Base-by-base conservation (phyloP, 164 flowering plant genomes). In the Taxillus chinensis region DNA sequence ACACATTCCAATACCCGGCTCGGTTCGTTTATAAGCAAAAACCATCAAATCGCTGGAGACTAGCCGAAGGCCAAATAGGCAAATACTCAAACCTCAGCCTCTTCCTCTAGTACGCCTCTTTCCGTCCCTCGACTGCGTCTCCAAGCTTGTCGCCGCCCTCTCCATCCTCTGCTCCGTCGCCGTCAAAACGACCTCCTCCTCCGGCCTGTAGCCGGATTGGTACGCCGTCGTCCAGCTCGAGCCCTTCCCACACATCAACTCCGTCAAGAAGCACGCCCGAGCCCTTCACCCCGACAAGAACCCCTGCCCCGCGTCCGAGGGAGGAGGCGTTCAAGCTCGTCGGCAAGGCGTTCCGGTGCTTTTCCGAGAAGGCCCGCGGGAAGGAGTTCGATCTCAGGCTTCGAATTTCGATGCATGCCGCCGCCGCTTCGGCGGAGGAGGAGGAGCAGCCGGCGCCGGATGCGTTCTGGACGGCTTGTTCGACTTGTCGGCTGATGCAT, bases 321-420 rank as follows among this genome's bases (percentile, higher is more conserved):
- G 91, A 81, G 51, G 96, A 87, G 58, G 98, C 93, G 27, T 86
- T 92, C 69, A 87, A 87, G 74, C 74, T 73, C 41, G 85, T 92
- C 5, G 80, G 77, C 38, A 87, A 90, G 48, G 96, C 82, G 46
- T 75, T 80, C 63, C 62, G 76, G n/a, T 73, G 82, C 43, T 74
- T 92, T 48, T 77, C 83, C 8, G 95, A 90, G 70, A 82, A 70
- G 69, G 49, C 67, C 54, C 68, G 74, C 73, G 63, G 89, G 65
- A 83, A 82, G 62, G 90, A 82, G 55, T 92, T 78, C 65, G 98
- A 92, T 68, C 39, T 74, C 67, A 78, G 64, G 78, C 75, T 87
- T 17, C 70, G 92, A 54, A 64, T 82, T 58, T 67, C 73, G 43
- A 69, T 90, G 64, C 90, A 84, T 72, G 73, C 76, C 41, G 75